A percentile compares a stretch with the other conserved stretches of the same genome.
These are phyloP conservation scores for Mayamaea pseudoterrestris DNA, from an alignment of 108 stramenopile species.

Conservation along the genomic window DNA sequence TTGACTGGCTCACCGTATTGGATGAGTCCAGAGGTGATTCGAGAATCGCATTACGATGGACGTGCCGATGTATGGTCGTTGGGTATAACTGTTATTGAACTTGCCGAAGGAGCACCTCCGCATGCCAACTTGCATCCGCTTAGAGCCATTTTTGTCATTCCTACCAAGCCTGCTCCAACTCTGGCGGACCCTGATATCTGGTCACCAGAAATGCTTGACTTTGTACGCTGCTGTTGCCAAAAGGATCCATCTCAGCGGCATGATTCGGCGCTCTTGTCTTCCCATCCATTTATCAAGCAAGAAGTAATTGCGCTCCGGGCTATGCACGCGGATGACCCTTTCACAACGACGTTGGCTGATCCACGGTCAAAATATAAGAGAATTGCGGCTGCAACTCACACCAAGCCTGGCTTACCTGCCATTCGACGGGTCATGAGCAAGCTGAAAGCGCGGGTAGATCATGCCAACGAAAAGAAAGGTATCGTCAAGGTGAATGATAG, in stretches of 20 bases:
- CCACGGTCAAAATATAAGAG: conserved; percentile 27
- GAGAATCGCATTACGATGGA: conserved; percentile 92
- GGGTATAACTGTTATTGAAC: conserved; percentile 95
- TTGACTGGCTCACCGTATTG: conserved; percentile 98
- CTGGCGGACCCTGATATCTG: conserved; percentile 82
- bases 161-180: conserved; percentile 77
- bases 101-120: conserved; percentile 98
- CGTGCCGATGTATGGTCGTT: conserved; percentile 96
- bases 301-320: conserved; percentile 64
- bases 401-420: conserved; percentile 48
- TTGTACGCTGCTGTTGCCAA: conserved; percentile 77
- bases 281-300: conserved; percentile 74
- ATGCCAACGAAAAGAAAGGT: conserved; percentile 28
- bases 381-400: conserved; percentile 23
- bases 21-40: conserved; percentile 98
- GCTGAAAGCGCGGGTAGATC: conserved; percentile 48
- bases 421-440: conserved; percentile 55
- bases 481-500: too few relatives aligned
- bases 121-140: conserved; percentile 90
- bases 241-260: conserved; percentile 76
- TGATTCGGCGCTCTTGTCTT: conserved; percentile 61
- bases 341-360: conserved; percentile 24
- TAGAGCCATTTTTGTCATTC: conserved; percentile 81
- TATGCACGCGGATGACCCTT: conserved; percentile 80
- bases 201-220: conserved; percentile 86